phyloP scores from a whole-genome alignment of 163 green algal genomes.

The Trebouxiophyceae sp. region DNA sequence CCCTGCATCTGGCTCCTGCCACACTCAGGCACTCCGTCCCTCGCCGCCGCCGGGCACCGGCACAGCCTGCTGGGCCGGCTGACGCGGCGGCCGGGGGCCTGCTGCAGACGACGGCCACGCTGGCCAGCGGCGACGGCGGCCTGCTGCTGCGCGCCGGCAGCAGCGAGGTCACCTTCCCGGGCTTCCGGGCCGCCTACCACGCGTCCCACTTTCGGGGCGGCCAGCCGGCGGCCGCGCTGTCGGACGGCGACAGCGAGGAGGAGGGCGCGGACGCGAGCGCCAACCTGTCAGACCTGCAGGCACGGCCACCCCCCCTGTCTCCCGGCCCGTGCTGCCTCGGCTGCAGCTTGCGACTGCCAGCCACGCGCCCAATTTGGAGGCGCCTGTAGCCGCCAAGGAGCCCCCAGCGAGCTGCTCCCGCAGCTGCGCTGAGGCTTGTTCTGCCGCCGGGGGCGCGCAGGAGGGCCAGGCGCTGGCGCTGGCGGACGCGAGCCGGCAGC shows the following conservation, averaged over 20 bases:
- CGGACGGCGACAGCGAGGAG: not conserved
- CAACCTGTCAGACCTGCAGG: too few relatives aligned
- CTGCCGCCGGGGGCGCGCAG: not conserved
- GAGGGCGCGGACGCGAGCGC: not conserved
- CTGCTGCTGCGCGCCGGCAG: constrained; percentile 39
- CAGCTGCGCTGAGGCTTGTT: not conserved
- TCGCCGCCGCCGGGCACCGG: too few relatives aligned
- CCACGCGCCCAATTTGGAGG: not conserved
- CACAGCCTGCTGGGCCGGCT: too few relatives aligned
- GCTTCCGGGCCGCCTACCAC: constrained; percentile 36
- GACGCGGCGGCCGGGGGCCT: too few relatives aligned
- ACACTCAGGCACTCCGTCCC: too few relatives aligned
- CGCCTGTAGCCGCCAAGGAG: not conserved
- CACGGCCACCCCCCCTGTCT: too few relatives aligned
- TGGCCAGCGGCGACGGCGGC: constrained; percentile 14
- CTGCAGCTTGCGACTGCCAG: too few relatives aligned
- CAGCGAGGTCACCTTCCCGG: constrained; percentile 36
- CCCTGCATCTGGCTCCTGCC: too few relatives aligned
- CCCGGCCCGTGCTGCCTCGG: too few relatives aligned
- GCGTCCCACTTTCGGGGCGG: not conserved
- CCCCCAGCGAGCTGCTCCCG: not conserved
- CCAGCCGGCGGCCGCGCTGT: too few relatives aligned
- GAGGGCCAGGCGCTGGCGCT: constrained; percentile 19
- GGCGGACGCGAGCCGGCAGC: constrained; percentile 2
- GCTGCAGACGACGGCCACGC: too few relatives aligned